Base-by-base conservation (phyloP, 306 rosid species). In the Inga leiocalycina region DNA sequence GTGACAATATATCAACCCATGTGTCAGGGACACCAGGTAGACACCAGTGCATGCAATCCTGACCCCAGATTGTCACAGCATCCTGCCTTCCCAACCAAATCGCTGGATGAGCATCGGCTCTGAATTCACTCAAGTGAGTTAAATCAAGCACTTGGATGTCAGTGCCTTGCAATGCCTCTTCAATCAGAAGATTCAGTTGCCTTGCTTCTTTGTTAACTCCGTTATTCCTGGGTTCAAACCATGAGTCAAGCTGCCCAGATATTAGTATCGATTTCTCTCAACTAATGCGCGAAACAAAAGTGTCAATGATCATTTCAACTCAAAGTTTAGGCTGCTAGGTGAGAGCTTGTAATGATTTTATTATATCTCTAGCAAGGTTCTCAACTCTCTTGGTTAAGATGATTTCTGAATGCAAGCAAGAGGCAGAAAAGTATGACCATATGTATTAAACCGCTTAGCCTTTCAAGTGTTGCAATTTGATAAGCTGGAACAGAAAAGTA, bases 21-120 rank as follows among this genome's bases (percentile, higher is more conserved):
- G 96, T 92, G 85, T 95, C 97, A 2, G 97, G 99, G 14, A 91
- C 96, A 95, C 96, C 97, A 93, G 82, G 1, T 93, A 98, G 14
- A 91, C 99, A 95, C 96, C 97, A 93, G 82, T 95, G 99, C 96
- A 95, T 88, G 88, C 97, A 95, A 77, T 95, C 98, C 87, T 95
- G 93, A 81, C 96, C 99, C 96, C 93, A 95, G 66, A 91, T 77
- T 75, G 88, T 84, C 22, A 95, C 96, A 2, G 93, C 99, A 86
- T 93, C 98, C 75, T 89, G 89, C 94, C 85, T 88, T 81, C 99
- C 98, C 84, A 93, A 86, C 98, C 99, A 93, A 78, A 90, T 85
- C 3, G 97, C 92, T 0, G 97, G 99, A 90, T 95, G 98, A 20
- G 97, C 99, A 87, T 92, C 97, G 8, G 90, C 98, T 85, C 97